Evolutionary conservation across 257 asterid genomes (phyloP), one percentile per base, ranked within the genome.

Genomic region (Forsythia viridissima): DNA sequence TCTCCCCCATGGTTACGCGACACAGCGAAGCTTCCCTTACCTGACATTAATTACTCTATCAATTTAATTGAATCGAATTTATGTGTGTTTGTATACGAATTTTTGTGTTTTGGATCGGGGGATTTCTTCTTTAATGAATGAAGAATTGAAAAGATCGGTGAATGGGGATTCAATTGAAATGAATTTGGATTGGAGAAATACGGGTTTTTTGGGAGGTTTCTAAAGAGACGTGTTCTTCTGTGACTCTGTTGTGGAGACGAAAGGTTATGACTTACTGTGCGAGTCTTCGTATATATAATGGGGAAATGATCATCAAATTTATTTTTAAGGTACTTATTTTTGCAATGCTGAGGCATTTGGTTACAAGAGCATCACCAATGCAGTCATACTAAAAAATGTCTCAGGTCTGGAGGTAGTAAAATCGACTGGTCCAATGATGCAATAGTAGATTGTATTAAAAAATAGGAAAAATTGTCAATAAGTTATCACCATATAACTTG

Each of bases 21-120:
- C 79, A 85, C 88, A 77, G 93, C 78, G 68, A 72, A 88, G 81
- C 91, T 89, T 76, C 94, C 97, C 65, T 89, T 81, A 82, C 93
- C 88, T 0, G 93, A 80, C 97, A 92, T 92, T 80, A 12, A 15
- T 48, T 15, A 48, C 59, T 48, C 20, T 48, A 48, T 15, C 59
- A 15, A 48, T 15, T 48, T 48, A 48, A 15, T 15, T 4, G 3
- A 48, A 13, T 48, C n/a, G 6, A 48, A 48, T 15, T 5, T 4
- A 4, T 4, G 8, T 15, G 13, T 4, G 59, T n/a, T 36, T 70
- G n/a, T 15, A 15, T 48, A 15, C 7, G 7, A 15, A 48, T 48
- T 48, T 48, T 48, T 10, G 59, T 74, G 74, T 51, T 72, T 81
- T 71, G 82, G 38, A 15, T 48, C 1, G 34, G 70, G 21, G 11